Evolutionary conservation across 768 basidiomycete genomes (phyloP).

Genomic region (Hygrophorus russula): DNA sequence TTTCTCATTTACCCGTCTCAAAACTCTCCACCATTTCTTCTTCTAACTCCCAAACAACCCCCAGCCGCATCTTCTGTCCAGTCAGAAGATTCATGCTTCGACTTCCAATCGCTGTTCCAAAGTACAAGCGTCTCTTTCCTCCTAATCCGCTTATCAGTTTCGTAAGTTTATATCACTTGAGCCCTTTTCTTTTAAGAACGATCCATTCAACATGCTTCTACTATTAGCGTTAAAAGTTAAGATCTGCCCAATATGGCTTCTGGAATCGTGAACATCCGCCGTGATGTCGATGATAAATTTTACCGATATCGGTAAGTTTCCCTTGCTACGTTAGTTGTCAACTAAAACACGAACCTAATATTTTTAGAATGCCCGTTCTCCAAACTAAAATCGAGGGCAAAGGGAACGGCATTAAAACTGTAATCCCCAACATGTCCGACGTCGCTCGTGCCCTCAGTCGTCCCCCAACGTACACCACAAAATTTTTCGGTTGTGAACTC

Average conservation of each 20-base stretch:
- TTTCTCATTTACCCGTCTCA: conserved; percentile 8
- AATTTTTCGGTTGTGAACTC: conserved; percentile 98
- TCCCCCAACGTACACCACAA: conserved; percentile 93
- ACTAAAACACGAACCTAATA: conserved; percentile 7
- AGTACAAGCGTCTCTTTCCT: conserved; percentile 47
- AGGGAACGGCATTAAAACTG: conserved; percentile 99
- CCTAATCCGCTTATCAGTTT: conserved; percentile 40
- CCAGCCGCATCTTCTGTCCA: conserved; percentile 46
- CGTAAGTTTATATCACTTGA: conserved; percentile 23
- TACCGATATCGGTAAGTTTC: conserved; percentile 76
- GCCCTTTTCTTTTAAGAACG: neutral
- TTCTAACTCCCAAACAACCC: conserved; percentile 31
- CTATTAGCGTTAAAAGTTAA: conserved; percentile 43
- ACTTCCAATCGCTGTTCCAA: conserved; percentile 66
- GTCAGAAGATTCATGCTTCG: conserved; percentile 91
- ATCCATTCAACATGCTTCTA: neutral
- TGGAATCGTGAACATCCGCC: conserved; percentile 85
- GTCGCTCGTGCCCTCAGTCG: conserved; percentile 91
- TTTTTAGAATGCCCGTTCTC: conserved; percentile 80
- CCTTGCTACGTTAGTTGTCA: neutral
- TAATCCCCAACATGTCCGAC: conserved; percentile 97
- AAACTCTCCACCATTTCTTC: conserved; percentile 56
- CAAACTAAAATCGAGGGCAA: conserved; percentile 97
- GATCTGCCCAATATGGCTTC: conserved; percentile 73
- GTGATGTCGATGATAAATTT: conserved; percentile 94